A percentile compares a stretch with the other conserved stretches of the same genome.
Evolutionary conservation across 176 grass and related monocot species (phyloP).

Genomic region (Cymbopogon citratus): DNA sequence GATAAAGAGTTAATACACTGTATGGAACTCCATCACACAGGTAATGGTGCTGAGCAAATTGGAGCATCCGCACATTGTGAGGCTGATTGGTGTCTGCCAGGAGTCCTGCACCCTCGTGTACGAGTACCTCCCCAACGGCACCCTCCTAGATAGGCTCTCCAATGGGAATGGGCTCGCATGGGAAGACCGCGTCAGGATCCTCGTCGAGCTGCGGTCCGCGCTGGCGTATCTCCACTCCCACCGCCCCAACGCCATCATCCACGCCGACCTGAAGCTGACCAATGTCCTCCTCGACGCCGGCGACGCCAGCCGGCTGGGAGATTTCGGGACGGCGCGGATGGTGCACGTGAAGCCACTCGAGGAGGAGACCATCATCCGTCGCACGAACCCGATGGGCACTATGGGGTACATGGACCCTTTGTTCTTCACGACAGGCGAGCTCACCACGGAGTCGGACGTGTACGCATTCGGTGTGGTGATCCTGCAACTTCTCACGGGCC

Average conservation of each 20-base stretch:
- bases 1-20: not conserved
- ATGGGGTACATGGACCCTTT: slow-evolving; percentile 46
- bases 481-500: slow-evolving; percentile 44
- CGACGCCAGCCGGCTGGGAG: slow-evolving; percentile 39
- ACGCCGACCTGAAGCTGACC: slow-evolving; percentile 61
- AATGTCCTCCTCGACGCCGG: slow-evolving; percentile 53
- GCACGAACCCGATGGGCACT: slow-evolving; percentile 45
- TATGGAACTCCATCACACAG: slow-evolving; percentile 5
- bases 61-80: slow-evolving; percentile 59
- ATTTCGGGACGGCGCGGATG: slow-evolving; percentile 44
- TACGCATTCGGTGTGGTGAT: slow-evolving; percentile 43
- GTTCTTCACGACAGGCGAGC: slow-evolving; percentile 41
- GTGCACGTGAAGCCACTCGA: slow-evolving; percentile 36
- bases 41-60: slow-evolving; percentile 43
- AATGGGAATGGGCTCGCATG: slow-evolving; percentile 27
- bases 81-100: slow-evolving; percentile 55
- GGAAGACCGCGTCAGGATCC: slow-evolving; percentile 45
- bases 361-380: slow-evolving; percentile 25
- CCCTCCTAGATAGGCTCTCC: slow-evolving; percentile 43
- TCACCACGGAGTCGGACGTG: slow-evolving; percentile 45
- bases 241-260: slow-evolving; percentile 50
- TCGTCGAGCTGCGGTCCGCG: slow-evolving; percentile 45
- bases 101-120: slow-evolving; percentile 50
- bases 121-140: slow-evolving; percentile 58
- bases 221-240: slow-evolving; percentile 56